A percentile compares a stretch with the other conserved stretches of the same genome.
Conservation (phyloP, 2,329 filamentous ascomycete genomes). For the Elsinoe necatrix region DNA sequence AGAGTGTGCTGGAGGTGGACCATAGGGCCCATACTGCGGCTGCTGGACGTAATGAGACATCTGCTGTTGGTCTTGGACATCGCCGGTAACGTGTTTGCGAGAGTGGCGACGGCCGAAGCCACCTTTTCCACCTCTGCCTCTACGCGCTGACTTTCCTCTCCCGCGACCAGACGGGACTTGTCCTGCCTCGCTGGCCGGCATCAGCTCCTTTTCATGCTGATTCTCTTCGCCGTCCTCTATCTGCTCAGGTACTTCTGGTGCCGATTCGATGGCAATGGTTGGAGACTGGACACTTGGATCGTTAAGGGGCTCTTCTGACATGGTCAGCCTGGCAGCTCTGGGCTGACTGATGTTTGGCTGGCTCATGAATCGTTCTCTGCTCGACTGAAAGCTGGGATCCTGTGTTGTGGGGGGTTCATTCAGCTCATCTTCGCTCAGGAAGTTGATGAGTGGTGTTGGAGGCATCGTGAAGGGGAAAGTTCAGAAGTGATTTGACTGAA, state of each 20-base stretch:
- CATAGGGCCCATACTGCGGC: background rate
- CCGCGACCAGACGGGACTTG: background rate
- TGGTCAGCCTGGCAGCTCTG: background rate
- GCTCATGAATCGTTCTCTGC: background rate
- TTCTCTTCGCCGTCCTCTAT: background rate
- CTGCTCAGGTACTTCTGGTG: background rate
- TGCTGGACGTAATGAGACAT: background rate
- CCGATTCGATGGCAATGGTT: background rate
- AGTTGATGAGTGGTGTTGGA: background rate
- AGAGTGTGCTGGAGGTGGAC: background rate
- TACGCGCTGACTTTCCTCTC: background rate
- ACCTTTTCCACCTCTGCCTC: background rate
- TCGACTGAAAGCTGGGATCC: background rate
- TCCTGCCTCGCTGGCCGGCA: background rate
- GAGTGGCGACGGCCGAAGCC: background rate
- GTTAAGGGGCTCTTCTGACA: background rate
- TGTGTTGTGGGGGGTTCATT: background rate
- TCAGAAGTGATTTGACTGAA: background rate
- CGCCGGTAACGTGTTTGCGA: background rate
- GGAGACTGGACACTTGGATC: background rate
- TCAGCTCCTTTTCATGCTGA: background rate
- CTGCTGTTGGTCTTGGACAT: background rate
- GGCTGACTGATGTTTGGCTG: constrained; percentile 9
- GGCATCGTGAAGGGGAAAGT: background rate
- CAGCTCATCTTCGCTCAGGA: background rate